A percentile compares a stretch with the other conserved stretches of the same genome.
Evolutionary conservation across 768 basidiomycete species (phyloP).

Genomic region (Galerina marginata): DNA sequence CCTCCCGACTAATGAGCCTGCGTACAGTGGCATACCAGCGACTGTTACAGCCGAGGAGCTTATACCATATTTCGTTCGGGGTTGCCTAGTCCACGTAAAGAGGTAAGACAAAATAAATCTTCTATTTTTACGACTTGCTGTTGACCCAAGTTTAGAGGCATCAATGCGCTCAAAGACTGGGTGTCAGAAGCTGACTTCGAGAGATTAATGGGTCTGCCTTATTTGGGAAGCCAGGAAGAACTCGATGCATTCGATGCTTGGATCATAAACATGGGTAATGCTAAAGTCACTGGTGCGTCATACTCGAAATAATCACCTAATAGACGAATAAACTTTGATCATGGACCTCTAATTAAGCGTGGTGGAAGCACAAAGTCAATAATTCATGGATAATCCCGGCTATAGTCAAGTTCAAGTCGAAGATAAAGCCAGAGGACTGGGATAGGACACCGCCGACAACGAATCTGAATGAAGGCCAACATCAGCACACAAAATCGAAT

Average conservation of each 20-base stretch:
- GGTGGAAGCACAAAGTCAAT: constrained; percentile 27
- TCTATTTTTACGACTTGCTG: too few species aligned
- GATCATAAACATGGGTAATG: not conserved
- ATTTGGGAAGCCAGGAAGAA: constrained; percentile 11
- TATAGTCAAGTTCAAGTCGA: constrained; percentile 24
- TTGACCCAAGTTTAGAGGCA: not conserved
- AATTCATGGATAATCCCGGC: constrained; percentile 23
- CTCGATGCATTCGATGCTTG: constrained; percentile 7
- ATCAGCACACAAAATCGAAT: constrained; percentile 23
- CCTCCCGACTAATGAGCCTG: constrained; percentile 20
- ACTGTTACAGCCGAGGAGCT: constrained; percentile 11
- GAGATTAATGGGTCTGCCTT: constrained; percentile 16
- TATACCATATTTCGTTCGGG: constrained; percentile 13
- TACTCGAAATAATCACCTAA: not conserved
- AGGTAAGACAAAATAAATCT: not conserved
- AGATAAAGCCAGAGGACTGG: constrained; percentile 20
- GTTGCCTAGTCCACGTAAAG: constrained; percentile 15
- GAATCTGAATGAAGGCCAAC: constrained; percentile 25
- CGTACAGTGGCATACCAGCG: constrained; percentile 18
- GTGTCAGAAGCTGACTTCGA: constrained; percentile 9
- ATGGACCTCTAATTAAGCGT: constrained; percentile 17
- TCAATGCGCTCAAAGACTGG: constrained; percentile 4
- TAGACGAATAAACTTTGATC: not conserved
- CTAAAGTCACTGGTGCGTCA: constrained; percentile 16
- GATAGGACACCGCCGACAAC: constrained; percentile 24